Evolutionary conservation across 2,329 filamentous ascomycete species (phyloP).

Genomic region (Alternaria brassicae): DNA sequence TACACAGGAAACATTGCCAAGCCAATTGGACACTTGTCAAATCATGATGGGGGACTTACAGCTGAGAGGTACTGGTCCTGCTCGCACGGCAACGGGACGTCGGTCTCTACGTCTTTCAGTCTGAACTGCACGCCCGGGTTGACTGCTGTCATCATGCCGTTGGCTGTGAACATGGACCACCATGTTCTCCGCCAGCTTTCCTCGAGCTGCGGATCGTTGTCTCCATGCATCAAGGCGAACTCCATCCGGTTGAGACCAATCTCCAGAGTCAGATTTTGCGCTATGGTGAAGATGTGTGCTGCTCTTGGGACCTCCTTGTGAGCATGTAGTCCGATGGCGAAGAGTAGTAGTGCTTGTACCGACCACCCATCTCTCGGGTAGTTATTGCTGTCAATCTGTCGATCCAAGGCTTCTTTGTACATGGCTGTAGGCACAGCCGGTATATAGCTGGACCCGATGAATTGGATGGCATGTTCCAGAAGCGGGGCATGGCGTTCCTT

Average conservation of each 20-base stretch:
- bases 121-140: constrained; percentile 74
- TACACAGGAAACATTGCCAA: constrained; percentile 25
- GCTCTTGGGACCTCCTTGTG: constrained; percentile 74
- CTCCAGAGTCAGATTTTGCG: constrained; percentile 75
- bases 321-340: constrained; percentile 80
- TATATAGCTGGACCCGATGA: constrained; percentile 63
- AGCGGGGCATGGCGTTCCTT: constrained; percentile 52
- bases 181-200: constrained; percentile 89
- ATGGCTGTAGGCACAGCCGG: constrained; percentile 54
- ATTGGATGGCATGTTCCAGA: constrained; percentile 63
- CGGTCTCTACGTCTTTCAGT: constrained; percentile 70
- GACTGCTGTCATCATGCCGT: constrained; percentile 84
- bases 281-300: constrained; percentile 69
- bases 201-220: constrained; percentile 71
- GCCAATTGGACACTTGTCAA: constrained; percentile 6
- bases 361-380: constrained; percentile 58
- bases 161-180: constrained; percentile 86
- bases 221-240: constrained; percentile 70
- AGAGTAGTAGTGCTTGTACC: constrained; percentile 79
- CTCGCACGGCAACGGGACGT: constrained; percentile 81
- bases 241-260: constrained; percentile 75
- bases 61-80: constrained; percentile 70
- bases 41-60: constrained; percentile 32
- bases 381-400: constrained; percentile 40
- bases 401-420: constrained; percentile 52